Conservation (phyloP, 805 yeast species). For the Aciculoconidium aculeatum region DNA sequence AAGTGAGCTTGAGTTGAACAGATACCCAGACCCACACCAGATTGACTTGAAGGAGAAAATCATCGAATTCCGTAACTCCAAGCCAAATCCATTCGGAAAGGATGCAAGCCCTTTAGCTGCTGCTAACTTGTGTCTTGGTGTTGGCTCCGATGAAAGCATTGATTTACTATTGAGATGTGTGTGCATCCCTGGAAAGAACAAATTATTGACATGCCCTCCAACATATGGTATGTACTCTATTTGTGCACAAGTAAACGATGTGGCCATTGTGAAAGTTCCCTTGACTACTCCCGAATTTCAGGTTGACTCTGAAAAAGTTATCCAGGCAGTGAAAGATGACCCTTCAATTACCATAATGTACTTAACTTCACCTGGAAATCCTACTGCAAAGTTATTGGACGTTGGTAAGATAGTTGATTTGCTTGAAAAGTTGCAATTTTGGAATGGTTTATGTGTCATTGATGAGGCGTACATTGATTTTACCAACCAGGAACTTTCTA, state of each 20-base stretch:
- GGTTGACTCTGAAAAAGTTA: conserved; percentile 51
- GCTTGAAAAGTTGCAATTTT: conserved; percentile 43
- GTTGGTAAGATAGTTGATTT: conserved; percentile 28
- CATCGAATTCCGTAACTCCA: conserved; percentile 62
- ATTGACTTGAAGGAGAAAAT: conserved; percentile 64
- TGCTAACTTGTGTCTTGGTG: conserved; percentile 84
- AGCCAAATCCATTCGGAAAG: conserved; percentile 23
- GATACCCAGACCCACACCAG: conserved; percentile 98
- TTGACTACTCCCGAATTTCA: conserved; percentile 47
- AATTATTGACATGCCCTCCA: conserved; percentile 83
- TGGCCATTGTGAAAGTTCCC: conserved; percentile 70
- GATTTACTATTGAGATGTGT: conserved; percentile 82
- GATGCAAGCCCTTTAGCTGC: conserved; percentile 37
- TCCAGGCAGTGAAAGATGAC: conserved; percentile 49
- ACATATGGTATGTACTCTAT: conserved; percentile 97
- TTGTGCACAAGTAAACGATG: conserved; percentile 86
- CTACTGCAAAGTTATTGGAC: conserved; percentile 69
- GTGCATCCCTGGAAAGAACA: conserved; percentile 78
- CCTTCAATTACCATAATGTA: conserved; percentile 66
- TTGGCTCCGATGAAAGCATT: conserved; percentile 95
- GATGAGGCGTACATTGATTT: conserved; percentile 97
- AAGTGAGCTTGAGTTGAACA: conserved; percentile 53
- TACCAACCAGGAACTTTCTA: conserved; percentile 47
- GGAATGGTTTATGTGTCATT: conserved; percentile 77
- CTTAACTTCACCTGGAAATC: conserved; percentile 95